phyloP scores from a whole-genome alignment of 73 alveolate genomes.

The Urostyla sp. region DNA sequence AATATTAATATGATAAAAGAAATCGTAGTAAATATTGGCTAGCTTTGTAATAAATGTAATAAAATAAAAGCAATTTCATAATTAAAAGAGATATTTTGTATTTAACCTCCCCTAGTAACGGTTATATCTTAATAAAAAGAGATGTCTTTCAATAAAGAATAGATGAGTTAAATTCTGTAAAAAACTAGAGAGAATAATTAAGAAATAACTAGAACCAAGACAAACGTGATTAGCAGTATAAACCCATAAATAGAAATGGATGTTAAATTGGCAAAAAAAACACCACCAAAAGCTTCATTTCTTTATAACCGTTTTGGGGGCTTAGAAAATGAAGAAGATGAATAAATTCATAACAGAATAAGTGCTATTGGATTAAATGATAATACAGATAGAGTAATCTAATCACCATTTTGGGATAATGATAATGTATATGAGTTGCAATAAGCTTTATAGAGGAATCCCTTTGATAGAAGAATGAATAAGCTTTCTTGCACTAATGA shows the following conservation, averaged over 20 bases:
- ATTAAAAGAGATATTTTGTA: too few species aligned
- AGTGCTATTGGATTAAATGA: conserved; percentile 41
- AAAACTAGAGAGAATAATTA: conserved; percentile 36
- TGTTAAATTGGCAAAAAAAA: not conserved
- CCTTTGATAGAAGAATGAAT: too few species aligned
- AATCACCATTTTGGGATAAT: conserved; percentile 47
- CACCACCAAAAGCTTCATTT: not conserved
- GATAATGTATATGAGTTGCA: conserved; percentile 26
- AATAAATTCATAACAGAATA: not conserved
- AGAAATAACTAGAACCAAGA: not conserved
- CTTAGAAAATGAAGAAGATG: conserved; percentile 2
- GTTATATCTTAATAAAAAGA: too few species aligned
- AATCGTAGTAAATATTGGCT: not conserved
- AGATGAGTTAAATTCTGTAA: not conserved
- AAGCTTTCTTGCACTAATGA: too few species aligned
- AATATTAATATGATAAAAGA: conserved; percentile 9
- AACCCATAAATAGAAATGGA: not conserved
- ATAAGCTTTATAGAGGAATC: not conserved
- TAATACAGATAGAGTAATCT: not conserved
- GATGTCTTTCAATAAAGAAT: conserved; percentile 16
- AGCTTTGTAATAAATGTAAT: conserved; percentile 2
- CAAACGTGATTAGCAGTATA: not conserved
- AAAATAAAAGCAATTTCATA: not conserved
- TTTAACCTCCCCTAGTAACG: too few species aligned
- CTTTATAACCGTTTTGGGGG: conserved; percentile 4